Evolutionary conservation across 2,329 filamentous ascomycete genomes (phyloP).

Genomic region (Hypoxylon sp.): DNA sequence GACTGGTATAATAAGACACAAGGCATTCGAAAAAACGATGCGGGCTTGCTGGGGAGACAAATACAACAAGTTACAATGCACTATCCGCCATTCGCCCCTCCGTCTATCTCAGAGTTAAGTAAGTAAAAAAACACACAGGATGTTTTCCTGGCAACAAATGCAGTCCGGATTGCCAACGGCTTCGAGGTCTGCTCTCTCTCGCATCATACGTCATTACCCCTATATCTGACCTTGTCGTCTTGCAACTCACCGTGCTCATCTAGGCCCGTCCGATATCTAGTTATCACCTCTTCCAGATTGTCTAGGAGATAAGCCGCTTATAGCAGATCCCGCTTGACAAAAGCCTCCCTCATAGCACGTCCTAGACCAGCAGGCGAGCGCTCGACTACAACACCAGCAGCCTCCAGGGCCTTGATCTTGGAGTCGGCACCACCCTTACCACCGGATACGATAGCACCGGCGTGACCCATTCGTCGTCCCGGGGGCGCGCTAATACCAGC

Average conservation of each 20-base stretch:
- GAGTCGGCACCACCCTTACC: conserved; percentile 98
- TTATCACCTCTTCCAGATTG: conserved; percentile 6
- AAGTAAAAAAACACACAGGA: conserved; percentile 26
- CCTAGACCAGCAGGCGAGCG: conserved; percentile 90
- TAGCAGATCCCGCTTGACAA: conserved; percentile 94
- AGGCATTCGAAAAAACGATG: background rate
- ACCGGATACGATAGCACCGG: conserved; percentile 95
- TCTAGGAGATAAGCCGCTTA: conserved; percentile 56
- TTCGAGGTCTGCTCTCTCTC: conserved; percentile 6
- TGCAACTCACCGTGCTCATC: conserved; percentile 2
- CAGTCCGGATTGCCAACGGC: conserved; percentile 10
- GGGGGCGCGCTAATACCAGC: conserved; percentile 97
- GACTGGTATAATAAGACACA: background rate
- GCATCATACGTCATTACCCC: conserved; percentile 10
- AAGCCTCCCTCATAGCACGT: conserved; percentile 93
- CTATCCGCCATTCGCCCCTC: conserved; percentile 27
- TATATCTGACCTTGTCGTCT: conserved; percentile 1
- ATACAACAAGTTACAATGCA: conserved; percentile 31
- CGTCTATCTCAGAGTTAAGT: conserved; percentile 35
- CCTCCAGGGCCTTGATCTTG: conserved; percentile 95
- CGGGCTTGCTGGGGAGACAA: conserved; percentile 17
- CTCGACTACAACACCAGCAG: conserved; percentile 94
- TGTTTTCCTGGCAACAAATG: conserved; percentile 18
- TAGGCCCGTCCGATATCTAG: conserved; percentile 15
- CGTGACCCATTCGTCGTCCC: conserved; percentile 97